Base-by-base conservation (phyloP, 345 rosid species). In the Syzygium oleosum region DNA sequence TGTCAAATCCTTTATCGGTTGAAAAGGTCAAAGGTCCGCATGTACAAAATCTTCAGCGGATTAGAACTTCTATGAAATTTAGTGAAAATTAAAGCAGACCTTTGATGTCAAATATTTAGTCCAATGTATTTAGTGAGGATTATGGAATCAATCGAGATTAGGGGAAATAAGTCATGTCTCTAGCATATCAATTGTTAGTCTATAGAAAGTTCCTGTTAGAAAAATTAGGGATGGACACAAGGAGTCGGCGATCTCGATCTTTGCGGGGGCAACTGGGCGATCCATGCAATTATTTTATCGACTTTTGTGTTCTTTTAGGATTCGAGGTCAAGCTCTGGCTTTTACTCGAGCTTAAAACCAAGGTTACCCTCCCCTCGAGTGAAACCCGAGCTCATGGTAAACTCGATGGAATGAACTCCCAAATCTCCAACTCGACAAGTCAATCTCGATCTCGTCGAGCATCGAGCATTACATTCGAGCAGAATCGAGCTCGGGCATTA, bases 231-330 rank as follows among this genome's bases (percentile, higher is more conserved):
- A 23, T 25, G 15, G 15, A 6, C 63, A 58, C 25, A 11, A 49
- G 51, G n/a, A n/a, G n/a, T n/a, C n/a, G n/a, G n/a, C n/a, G n/a
- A n/a, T n/a, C n/a, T n/a, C n/a, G n/a, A n/a, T n/a, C n/a, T n/a
- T n/a, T n/a, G n/a, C n/a, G n/a, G n/a, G 1, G n/a, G 0, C 12
- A 23, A 27, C 61, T 0, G 4, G 1, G 61, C 11, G 61, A 56
- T 12, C 6, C 13, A 23, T 4, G 61, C 0, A n/a, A 56, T 12
- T 23, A 23, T 9, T 9, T 56, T 56, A 12, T 56, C 61, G 10
- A 23, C 61, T 23, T 56, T 4, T 10, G 10, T 10, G n/a, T 56
- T 56, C n/a, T 56, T 23, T 23, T 56, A 9, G 25, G n/a, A 56
- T 56, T 23, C n/a, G 13, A 56, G 61, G 6, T 23, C 13, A 0